Percentiles rank a stretch among this genome's conserved stretches.
phyloP scores from a whole-genome alignment of 177 flowering plant genomes.

The Vitis hybrid region DNA sequence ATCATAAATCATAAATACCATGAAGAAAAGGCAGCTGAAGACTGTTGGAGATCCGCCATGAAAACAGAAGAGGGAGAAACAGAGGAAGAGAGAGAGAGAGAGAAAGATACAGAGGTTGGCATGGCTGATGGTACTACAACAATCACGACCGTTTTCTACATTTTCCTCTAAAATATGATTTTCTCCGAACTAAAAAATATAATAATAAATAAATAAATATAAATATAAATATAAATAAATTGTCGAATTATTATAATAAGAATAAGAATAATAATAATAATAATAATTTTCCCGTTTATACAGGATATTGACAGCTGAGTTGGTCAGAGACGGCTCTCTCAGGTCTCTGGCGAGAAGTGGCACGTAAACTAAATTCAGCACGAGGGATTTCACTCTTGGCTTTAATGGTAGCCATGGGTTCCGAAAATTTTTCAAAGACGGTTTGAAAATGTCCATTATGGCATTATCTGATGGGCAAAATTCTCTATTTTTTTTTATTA shows the following conservation, averaged over 20 bases:
- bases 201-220: neutral
- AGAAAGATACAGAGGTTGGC: neutral
- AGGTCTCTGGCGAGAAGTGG: neutral
- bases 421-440: too few relatives aligned
- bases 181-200: neutral
- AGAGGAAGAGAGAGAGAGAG: neutral
- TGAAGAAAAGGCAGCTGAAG: neutral
- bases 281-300: too few relatives aligned
- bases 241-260: neutral
- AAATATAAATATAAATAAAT: neutral
- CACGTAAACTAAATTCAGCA: neutral
- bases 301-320: neutral
- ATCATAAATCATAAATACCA: neutral
- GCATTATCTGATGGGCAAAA: too few relatives aligned
- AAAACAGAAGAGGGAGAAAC: neutral
- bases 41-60: neutral
- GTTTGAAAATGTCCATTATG: too few relatives aligned
- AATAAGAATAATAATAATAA: too few relatives aligned
- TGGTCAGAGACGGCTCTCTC: constrained; percentile 15
- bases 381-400: neutral
- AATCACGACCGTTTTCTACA: constrained; percentile 3
- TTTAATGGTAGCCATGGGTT: too few relatives aligned
- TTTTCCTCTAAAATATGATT: neutral
- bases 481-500: too few relatives aligned
- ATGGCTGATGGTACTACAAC: neutral